Conservation (phyloP, 768 basidiomycete species). For the Gyrodon lividus region DNA sequence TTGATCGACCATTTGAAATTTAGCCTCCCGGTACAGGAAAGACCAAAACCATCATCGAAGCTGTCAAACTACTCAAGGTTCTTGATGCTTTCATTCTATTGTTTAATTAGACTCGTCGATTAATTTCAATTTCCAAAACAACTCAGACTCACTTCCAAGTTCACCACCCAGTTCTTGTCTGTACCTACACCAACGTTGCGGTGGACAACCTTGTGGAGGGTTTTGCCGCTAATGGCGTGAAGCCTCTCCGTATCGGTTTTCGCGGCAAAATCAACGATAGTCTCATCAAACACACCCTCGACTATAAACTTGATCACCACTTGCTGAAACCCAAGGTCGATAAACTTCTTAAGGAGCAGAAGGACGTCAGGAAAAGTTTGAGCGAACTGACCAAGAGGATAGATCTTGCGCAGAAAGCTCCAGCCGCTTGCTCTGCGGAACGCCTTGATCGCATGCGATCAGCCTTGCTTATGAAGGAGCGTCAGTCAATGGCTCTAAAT, state of each 20-base stretch:
- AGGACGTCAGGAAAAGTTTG: slow-evolving; percentile 25
- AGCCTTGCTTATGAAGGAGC: slow-evolving; percentile 25
- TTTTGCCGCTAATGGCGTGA: slow-evolving; percentile 56
- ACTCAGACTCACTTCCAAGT: slow-evolving; percentile 73
- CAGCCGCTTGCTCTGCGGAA: slow-evolving; percentile 10
- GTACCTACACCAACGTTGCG: slow-evolving; percentile 91
- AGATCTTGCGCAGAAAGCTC: slow-evolving; percentile 14
- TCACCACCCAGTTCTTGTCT: slow-evolving; percentile 82
- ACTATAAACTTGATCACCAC: slow-evolving; percentile 62
- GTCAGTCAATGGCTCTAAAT: slow-evolving; percentile 33
- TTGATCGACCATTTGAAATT: slow-evolving; percentile 4
- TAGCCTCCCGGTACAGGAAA: slow-evolving; percentile 94
- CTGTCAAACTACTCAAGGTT: slow-evolving; percentile 77
- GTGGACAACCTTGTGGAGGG: slow-evolving; percentile 89
- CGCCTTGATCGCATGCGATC: slow-evolving; percentile 32
- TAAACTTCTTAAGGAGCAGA: slow-evolving; percentile 40
- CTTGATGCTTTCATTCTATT: background rate
- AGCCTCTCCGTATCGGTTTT: slow-evolving; percentile 75
- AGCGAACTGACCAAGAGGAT: slow-evolving; percentile 28
- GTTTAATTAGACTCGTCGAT: background rate
- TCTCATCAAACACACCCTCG: slow-evolving; percentile 58
- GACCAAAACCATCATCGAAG: slow-evolving; percentile 88
- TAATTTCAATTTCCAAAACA: background rate
- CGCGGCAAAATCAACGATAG: slow-evolving; percentile 57
- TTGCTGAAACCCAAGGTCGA: slow-evolving; percentile 47